Evolutionary conservation across 495 filamentous ascomycete species (phyloP).

Genomic region (Ascodesmis nigricans): DNA sequence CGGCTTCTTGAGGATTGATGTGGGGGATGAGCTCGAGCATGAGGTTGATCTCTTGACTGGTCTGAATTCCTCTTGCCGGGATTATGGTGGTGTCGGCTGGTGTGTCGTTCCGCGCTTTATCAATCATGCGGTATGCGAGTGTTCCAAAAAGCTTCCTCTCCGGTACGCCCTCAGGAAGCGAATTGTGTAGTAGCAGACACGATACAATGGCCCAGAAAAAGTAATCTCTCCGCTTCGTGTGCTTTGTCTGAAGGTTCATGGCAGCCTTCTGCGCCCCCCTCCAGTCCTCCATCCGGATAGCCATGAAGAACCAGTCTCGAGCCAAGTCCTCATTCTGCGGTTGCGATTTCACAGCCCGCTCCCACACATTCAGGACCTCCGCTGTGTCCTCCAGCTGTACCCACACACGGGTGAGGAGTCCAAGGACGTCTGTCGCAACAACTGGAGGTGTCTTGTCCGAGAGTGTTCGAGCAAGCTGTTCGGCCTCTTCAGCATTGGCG

Average conservation of each 20-base stretch:
- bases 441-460: conserved; percentile 27
- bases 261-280: conserved; percentile 39
- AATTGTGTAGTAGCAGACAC: conserved; percentile 24
- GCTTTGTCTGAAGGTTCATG: conserved; percentile 37
- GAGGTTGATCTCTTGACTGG: conserved; percentile 32
- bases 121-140: conserved; percentile 37
- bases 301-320: conserved; percentile 31
- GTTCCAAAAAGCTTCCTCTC: conserved; percentile 35
- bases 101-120: conserved; percentile 32
- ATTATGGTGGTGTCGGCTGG: conserved; percentile 23
- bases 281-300: conserved; percentile 30
- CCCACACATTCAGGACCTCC: conserved; percentile 29
- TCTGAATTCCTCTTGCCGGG: conserved; percentile 32
- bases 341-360: conserved; percentile 31
- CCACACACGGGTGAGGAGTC: conserved; percentile 23
- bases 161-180: conserved; percentile 24
- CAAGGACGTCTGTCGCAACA: conserved; percentile 28
- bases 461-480: conserved; percentile 9
- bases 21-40: conserved; percentile 30
- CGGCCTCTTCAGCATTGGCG: conserved; percentile 25
- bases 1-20: conserved; percentile 12
- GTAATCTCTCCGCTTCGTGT: conserved; percentile 33
- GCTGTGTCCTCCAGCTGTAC: conserved; percentile 11
- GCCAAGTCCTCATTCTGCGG: conserved; percentile 32
- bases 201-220: conserved; percentile 37